Conservation (phyloP, 768 basidiomycete genomes). For the Strobilomyces echinocephalus region DNA sequence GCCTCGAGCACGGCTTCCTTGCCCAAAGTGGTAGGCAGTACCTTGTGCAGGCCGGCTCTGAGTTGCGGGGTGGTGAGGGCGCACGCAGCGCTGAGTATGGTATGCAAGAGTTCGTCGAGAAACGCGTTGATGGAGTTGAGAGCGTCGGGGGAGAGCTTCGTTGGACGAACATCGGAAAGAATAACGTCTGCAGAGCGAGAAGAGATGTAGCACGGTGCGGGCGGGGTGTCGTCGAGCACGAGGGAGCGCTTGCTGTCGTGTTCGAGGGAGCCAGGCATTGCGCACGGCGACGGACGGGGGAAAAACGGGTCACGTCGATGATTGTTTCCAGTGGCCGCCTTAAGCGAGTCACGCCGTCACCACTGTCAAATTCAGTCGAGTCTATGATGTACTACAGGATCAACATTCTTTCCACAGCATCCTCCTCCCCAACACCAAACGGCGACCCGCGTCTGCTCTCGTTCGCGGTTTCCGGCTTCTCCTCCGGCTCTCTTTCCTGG, state of each 20-base stretch:
- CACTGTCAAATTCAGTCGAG: slow-evolving; percentile 1
- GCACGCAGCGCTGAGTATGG: slow-evolving; percentile 58
- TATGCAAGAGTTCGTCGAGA: slow-evolving; percentile 80
- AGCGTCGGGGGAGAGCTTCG: slow-evolving; percentile 75
- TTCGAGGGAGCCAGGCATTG: slow-evolving; percentile 45
- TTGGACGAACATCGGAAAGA: slow-evolving; percentile 90
- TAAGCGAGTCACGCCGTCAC: slow-evolving; percentile 19
- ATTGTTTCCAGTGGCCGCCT: slow-evolving; percentile 12
- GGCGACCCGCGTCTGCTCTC: background rate
- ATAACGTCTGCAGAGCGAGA: slow-evolving; percentile 84
- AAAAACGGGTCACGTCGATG: background rate
- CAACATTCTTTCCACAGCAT: slow-evolving; percentile 21
- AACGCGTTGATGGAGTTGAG: slow-evolving; percentile 74
- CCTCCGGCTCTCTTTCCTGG: slow-evolving; percentile 1
- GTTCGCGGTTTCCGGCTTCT: background rate
- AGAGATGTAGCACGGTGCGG: slow-evolving; percentile 75
- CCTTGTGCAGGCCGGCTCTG: slow-evolving; percentile 62
- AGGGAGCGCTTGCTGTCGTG: slow-evolving; percentile 15
- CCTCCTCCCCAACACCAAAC: slow-evolving; percentile 16
- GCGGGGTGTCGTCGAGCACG: slow-evolving; percentile 2
- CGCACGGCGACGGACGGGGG: slow-evolving; percentile 13
- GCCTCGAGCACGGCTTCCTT: slow-evolving; percentile 92
- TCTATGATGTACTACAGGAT: background rate
- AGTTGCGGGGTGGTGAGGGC: slow-evolving; percentile 72
- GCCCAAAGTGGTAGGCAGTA: slow-evolving; percentile 76